Evolutionary conservation across 345 rosid genomes (phyloP), one percentile per base, ranked within the genome.

Genomic region (Fremontodendron californicum): DNA sequence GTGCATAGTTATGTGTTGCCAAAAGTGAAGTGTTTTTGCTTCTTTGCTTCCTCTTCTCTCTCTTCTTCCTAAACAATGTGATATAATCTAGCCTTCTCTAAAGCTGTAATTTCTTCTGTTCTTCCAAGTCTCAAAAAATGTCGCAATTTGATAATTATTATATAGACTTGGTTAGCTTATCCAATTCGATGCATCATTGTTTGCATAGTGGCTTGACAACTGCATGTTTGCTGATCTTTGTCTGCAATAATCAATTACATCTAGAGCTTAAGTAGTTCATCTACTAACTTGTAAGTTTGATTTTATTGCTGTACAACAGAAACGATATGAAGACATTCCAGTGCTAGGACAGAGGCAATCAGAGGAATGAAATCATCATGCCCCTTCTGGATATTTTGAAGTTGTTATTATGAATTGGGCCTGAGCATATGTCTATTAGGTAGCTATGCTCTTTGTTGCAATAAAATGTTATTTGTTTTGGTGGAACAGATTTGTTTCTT

Each of bases 291-390:
- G 6, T 40, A 25, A 31, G 15, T 27, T 40, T 33, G 18, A 33
- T 46, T 33, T 60, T 85, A 51, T 68, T 79, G 48, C 67, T 78
- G 6, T 66, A 71, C 77, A 81, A 60, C 87, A 89, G 98, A 93
- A 93, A 87, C 91, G 97, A 35, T 93, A 90, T 4, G 93, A 93
- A 83, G 97, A 93, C 80, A 93, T 93, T 52, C 81, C 98, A 58
- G 91, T 90, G 85, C 80, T 93, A 87, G 98, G 98, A 73, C 98
- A 93, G 83, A 87, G 97, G 86, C 97, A 86, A 48, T 43, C 92
- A 39, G 98, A 93, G 81, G 91, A 89, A 83, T 86, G 78, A 86
- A 77, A 25, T 6, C n/a, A 13, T 25, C 25, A 39, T 35, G 23
- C 54, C n/a, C 13, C 6, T 16, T 62, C 42, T 78, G 43, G 49